Base-by-base conservation (phyloP, 768 basidiomycete genomes). In the Amanita jacksonii region DNA sequence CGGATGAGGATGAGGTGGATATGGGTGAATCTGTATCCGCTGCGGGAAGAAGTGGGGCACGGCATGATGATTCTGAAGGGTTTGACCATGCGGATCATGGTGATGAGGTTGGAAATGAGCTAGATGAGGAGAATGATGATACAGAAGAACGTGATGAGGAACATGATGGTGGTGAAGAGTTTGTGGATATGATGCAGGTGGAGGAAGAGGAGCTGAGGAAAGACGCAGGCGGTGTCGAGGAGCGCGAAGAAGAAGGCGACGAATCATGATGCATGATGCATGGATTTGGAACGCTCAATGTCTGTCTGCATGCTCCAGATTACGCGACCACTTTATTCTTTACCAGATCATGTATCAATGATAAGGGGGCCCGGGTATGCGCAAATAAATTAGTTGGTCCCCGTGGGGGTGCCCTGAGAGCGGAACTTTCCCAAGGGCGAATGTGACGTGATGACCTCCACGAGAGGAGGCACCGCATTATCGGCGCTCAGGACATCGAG, bases 161-260 rank as follows among this genome's bases (percentile, higher is more conserved):
- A 8, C 64, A 61, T 22, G 68, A 66, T 32, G 68, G 64, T 19
- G 48, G 45, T 3, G 64, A 62, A 43, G 66, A 69, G 40, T 44
- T 58, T 37, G 61, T 65, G 52, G 67, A 79, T 48, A 47, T 59
- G 30, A 63, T 70, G 51, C 62, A 62, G 4, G 47, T 73, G 7
- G 74, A 77, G 46, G 53, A 65, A n/a, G 64, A 70, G 33, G 73
- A 72, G 46, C 33, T 69, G 27, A 54, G 43, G 46, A 57, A 40
- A 43, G 74, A 76, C 54, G 57, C 58, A 0, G 49, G 51, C 27
- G 67, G 62, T 8, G 51, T 69, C 22, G 72, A 72, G 2, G 62
- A 61, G 38, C 43, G 38, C 20, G 10, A 36, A 18, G 35, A 20
- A 7, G 46, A 44, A n/a, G n/a, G n/a, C n/a, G n/a, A n/a, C n/a